Base-by-base conservation (phyloP, 2,329 filamentous ascomycete species). In the Byssochlamys sp. region DNA sequence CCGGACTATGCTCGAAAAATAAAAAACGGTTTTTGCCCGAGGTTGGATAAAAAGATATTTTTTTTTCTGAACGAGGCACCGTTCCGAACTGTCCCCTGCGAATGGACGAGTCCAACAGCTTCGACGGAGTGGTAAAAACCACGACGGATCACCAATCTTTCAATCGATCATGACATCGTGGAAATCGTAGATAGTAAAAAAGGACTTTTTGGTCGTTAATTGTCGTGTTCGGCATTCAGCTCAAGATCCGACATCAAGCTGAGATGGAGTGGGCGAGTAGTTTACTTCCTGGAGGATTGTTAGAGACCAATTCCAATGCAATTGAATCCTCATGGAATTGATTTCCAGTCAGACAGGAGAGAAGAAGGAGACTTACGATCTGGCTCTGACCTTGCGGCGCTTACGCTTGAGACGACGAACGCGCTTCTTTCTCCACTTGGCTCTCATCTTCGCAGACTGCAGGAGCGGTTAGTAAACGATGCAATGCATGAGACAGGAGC, bases 391-490 rank as follows among this genome's bases (percentile, higher is more conserved):
- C 92, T 99, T 99, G 91, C 94, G 95, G 84, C 94, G 91, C 91
- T 99, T 99, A 78, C 91, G 88, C 89, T 97, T 97, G 80, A 99
- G 90, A 81, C 94, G 88, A 75, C 94, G 86, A 82, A 96, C 91
- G 79, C 94, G 86, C 92, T 99, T 99, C 89, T 99, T 99, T 85
- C 92, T 94, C 94, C 94, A 97, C 85, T 97, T 97, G 77, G 91
- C 91, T 94, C 92, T 87, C 85, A 87, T 87, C 73, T 75, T 76
- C 73, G 72, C 67, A 74, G 71, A 66, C 68, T 67, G 61, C 62
- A 57, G 49, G 52, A 14, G 49, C 59, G 45, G 59, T 63, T 57
- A 64, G 58, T 52, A 51, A 39, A 59, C 31, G 48, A 27, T 54
- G 29, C 52, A 29, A 6, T 54, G 28, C 14, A 53, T 14, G 25